Evolutionary conservation across 768 basidiomycete species (phyloP).

Genomic region (Rhodotorula graminis): DNA sequence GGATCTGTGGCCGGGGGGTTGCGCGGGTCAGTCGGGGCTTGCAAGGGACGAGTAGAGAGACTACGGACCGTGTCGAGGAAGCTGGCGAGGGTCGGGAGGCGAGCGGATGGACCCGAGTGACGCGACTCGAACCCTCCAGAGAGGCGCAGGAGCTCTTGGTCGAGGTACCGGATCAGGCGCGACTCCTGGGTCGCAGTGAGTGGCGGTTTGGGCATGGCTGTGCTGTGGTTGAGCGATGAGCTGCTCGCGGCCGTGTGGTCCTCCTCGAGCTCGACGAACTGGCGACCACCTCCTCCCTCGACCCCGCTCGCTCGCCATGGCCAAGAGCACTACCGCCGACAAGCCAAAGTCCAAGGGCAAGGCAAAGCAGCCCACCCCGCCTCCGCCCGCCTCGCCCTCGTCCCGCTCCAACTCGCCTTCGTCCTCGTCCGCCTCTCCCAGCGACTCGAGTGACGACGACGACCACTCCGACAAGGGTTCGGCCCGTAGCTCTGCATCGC

Average conservation of each 20-base stretch:
- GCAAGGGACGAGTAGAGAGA: accelerated
- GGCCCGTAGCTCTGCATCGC: conserved; percentile 10
- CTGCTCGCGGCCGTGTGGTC: too few species aligned
- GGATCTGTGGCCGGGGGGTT: not conserved
- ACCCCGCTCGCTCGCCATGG: not conserved
- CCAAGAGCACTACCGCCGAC: conserved; percentile 5
- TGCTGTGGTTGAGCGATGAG: too few species aligned
- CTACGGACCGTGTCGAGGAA: conserved; percentile 21
- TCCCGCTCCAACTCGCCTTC: conserved; percentile 11
- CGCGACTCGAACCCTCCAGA: conserved; percentile 9
- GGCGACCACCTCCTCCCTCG: too few species aligned
- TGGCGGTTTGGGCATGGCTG: not conserved
- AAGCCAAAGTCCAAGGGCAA: conserved; percentile 25
- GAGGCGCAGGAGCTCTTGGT: conserved; percentile 15
- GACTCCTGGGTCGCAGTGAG: conserved; percentile 15
- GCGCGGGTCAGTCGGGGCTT: not conserved
- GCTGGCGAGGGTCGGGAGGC: not conserved
- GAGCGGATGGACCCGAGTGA: conserved; percentile 3
- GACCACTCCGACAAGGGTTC: not conserved
- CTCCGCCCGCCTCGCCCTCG: conserved; percentile 12
- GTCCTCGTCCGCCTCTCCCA: not conserved
- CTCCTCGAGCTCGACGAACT: not conserved
- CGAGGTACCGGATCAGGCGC: conserved; percentile 31
- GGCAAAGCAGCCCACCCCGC: not conserved
- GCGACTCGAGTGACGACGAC: not conserved